These are phyloP conservation scores for Monilinia laxa DNA, from an alignment of 2,329 filamentous ascomycete species.

Conservation along the genomic window DNA sequence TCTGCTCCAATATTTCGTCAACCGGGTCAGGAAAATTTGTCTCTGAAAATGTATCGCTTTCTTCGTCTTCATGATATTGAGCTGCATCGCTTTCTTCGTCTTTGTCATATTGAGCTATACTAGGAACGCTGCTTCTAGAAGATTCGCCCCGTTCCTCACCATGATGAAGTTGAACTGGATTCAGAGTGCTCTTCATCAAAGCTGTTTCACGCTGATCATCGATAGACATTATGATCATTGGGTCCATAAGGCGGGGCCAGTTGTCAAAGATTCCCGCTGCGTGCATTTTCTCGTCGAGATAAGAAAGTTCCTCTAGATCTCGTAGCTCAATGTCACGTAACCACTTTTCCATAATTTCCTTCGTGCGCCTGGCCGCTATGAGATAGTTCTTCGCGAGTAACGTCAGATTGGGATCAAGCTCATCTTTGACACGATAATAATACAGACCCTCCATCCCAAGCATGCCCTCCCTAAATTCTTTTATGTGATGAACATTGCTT, in stretches of 20 bases:
- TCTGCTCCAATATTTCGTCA: too few species aligned
- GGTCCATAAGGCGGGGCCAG: background rate
- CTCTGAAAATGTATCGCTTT: background rate
- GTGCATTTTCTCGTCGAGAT: background rate
- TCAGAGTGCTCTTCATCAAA: fast-evolving
- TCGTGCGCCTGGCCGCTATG: background rate
- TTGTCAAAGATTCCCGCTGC: background rate
- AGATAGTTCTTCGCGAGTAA: background rate
- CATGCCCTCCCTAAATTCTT: background rate
- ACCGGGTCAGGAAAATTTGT: too few species aligned
- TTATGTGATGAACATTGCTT: background rate
- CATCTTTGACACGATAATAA: background rate
- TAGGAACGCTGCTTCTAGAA: background rate
- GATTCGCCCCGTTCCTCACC: background rate
- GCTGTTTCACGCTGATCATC: background rate
- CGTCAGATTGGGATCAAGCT: too few species aligned
- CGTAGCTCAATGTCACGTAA: fast-evolving
- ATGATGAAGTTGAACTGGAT: too few species aligned
- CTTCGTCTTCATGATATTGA: background rate
- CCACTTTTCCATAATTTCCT: background rate
- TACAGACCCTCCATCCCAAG: background rate
- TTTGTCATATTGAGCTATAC: background rate
- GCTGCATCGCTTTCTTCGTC: background rate
- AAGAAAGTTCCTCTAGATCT: background rate
- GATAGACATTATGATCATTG: background rate